phyloP scores from a whole-genome alignment of 2,329 filamentous ascomycete genomes.

The Xylariaceae sp. region DNA sequence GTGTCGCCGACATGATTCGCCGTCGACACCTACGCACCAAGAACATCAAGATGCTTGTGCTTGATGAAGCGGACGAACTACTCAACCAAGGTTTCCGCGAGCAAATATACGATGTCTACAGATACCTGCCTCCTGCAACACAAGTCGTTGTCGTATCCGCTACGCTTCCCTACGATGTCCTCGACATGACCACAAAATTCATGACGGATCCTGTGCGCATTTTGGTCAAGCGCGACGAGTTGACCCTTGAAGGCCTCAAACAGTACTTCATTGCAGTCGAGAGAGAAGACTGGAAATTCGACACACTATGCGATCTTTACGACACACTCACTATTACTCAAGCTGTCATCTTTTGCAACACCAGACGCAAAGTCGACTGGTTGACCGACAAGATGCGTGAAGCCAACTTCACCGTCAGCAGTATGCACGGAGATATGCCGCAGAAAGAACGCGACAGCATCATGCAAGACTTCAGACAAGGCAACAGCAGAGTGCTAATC shows the following conservation, averaged over 20 bases:
- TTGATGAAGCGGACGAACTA: constrained; percentile 57
- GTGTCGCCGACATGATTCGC: constrained; percentile 66
- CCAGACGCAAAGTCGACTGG: constrained; percentile 98
- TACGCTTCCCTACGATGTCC: constrained; percentile 93
- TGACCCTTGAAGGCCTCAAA: constrained; percentile 95
- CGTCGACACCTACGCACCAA: constrained; percentile 52
- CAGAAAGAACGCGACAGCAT: constrained; percentile 98
- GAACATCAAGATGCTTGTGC: constrained; percentile 59
- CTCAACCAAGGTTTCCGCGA: constrained; percentile 94
- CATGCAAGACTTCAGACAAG: constrained; percentile 98
- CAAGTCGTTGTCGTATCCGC: constrained; percentile 98
- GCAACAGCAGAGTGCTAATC: constrained; percentile 92
- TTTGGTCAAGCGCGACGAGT: constrained; percentile 95
- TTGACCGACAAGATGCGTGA: constrained; percentile 99
- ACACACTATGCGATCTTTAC: constrained; percentile 97
- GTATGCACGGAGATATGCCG: constrained; percentile 99
- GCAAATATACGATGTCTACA: constrained; percentile 98
- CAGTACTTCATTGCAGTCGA: constrained; percentile 99
- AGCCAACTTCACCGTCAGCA: constrained; percentile 96
- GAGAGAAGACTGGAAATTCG: constrained; percentile 99
- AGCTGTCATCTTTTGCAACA: constrained; percentile 99
- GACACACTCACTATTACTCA: constrained; percentile 98
- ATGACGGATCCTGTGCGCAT: constrained; percentile 98
- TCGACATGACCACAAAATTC: constrained; percentile 99
- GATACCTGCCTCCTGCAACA: constrained; percentile 90